These are phyloP conservation scores for Penicillium soppii DNA, from an alignment of 495 filamentous ascomycete species.

Conservation along the genomic window DNA sequence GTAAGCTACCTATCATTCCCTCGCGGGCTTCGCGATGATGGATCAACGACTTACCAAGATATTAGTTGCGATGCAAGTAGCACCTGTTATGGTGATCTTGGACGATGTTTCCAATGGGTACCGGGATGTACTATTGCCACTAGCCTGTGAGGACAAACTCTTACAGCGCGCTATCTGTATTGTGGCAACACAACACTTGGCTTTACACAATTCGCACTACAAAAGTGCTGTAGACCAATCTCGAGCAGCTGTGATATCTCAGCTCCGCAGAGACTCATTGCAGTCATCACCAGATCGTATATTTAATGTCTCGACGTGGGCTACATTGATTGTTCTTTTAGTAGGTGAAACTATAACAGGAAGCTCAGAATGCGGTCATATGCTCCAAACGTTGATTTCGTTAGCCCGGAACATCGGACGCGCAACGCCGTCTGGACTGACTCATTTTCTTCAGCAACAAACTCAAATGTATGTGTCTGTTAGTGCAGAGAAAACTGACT, in stretches of 20 bases:
- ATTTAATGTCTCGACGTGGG: slow-evolving; percentile 19
- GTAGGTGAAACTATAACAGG: slow-evolving; percentile 26
- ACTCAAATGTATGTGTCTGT: slow-evolving; percentile 13
- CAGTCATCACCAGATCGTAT: slow-evolving; percentile 11
- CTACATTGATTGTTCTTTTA: slow-evolving; percentile 22
- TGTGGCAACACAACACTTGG: slow-evolving; percentile 69
- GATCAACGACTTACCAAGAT: background rate
- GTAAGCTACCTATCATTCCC: slow-evolving; percentile 1
- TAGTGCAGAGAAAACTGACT: background rate
- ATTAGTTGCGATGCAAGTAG: slow-evolving; percentile 17
- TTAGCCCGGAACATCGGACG: slow-evolving; percentile 6
- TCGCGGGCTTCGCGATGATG: background rate
- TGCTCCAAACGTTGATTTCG: slow-evolving; percentile 18
- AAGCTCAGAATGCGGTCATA: slow-evolving; percentile 15
- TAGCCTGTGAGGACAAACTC: slow-evolving; percentile 68
- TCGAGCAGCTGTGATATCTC: slow-evolving; percentile 18
- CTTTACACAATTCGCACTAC: slow-evolving; percentile 2
- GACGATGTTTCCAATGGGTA: slow-evolving; percentile 70
- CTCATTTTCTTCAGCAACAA: slow-evolving; percentile 13
- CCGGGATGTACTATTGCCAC: slow-evolving; percentile 70
- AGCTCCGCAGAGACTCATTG: slow-evolving; percentile 14
- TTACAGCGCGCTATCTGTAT: slow-evolving; percentile 79
- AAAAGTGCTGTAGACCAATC: slow-evolving; percentile 9
- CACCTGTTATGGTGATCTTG: slow-evolving; percentile 24
- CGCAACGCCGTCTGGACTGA: background rate